Evolutionary conservation across 2,329 filamentous ascomycete genomes (phyloP).

Genomic region (Paracamarosporium sp.): DNA sequence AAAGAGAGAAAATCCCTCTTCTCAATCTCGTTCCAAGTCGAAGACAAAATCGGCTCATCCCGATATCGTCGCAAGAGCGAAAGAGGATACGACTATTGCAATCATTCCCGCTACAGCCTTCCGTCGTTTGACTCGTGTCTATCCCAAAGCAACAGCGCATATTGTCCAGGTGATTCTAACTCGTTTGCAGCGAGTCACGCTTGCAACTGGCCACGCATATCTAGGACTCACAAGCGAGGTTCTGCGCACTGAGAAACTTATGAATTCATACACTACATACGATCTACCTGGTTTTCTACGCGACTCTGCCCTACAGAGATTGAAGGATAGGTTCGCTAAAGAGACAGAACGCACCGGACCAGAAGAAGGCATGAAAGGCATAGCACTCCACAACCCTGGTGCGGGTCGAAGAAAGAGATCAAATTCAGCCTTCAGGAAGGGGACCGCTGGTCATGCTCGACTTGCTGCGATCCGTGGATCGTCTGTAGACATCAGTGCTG

Average conservation of each 20-base stretch:
- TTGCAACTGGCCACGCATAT: slow-evolving; percentile 94
- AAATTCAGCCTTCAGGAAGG: slow-evolving; percentile 74
- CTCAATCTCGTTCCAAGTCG: slow-evolving; percentile 48
- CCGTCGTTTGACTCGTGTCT: slow-evolving; percentile 86
- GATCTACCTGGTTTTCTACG: slow-evolving; percentile 90
- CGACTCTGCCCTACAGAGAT: slow-evolving; percentile 78
- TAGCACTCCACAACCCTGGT: slow-evolving; percentile 86
- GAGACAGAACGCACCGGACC: slow-evolving; percentile 83
- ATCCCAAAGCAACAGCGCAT: slow-evolving; percentile 94
- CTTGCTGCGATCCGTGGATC: slow-evolving; percentile 55
- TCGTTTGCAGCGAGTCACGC: slow-evolving; percentile 89
- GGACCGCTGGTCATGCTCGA: slow-evolving; percentile 75
- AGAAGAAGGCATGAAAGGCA: slow-evolving; percentile 88
- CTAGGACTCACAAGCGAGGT: slow-evolving; percentile 92
- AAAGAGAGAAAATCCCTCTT: slow-evolving; percentile 19
- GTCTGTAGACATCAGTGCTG: slow-evolving; percentile 25
- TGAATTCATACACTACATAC: slow-evolving; percentile 90
- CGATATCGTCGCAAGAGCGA: slow-evolving; percentile 95
- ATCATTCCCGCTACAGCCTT: slow-evolving; percentile 98
- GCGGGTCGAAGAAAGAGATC: slow-evolving; percentile 72
- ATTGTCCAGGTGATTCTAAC: slow-evolving; percentile 98
- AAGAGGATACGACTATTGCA: slow-evolving; percentile 95
- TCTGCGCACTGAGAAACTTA: slow-evolving; percentile 87
- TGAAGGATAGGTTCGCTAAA: slow-evolving; percentile 91
- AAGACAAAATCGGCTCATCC: slow-evolving; percentile 82